Evolutionary conservation across 2,329 filamentous ascomycete genomes (phyloP).

Genomic region (Penicillium sp.): DNA sequence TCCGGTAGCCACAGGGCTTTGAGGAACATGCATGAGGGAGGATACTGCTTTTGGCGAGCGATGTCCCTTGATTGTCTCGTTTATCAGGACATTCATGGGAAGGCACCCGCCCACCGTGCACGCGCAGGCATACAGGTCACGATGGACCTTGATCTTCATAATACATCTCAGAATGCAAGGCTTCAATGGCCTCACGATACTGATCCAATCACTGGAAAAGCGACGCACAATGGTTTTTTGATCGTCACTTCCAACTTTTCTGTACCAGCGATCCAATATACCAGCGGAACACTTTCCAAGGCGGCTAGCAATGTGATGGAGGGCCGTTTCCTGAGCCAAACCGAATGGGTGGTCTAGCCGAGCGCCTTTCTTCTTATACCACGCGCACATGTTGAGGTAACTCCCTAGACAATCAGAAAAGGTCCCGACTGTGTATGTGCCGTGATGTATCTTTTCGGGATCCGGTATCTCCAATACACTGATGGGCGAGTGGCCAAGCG

Average conservation of each 20-base stretch:
- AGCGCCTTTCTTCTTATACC: not conserved
- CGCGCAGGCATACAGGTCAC: not conserved
- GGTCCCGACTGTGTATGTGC: not conserved
- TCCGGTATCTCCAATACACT: not conserved
- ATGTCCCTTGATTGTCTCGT: not conserved
- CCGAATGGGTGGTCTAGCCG: not conserved
- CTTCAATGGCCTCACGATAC: not conserved
- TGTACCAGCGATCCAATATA: not conserved
- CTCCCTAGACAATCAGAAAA: not conserved
- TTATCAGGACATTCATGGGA: conserved; percentile 1
- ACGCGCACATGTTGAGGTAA: conserved; percentile 7
- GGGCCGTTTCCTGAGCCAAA: not conserved
- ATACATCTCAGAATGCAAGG: not conserved
- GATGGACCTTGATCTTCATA: not conserved
- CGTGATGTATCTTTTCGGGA: not conserved
- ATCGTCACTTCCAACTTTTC: not conserved
- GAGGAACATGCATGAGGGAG: not conserved
- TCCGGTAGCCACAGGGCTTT: not conserved
- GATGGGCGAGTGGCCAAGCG: not conserved
- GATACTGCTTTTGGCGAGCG: not conserved
- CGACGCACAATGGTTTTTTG: not conserved
- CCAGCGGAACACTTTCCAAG: not conserved
- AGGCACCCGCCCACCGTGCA: not conserved
- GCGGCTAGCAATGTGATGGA: not conserved
- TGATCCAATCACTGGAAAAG: not conserved